Evolutionary conservation across 768 basidiomycete species (phyloP), one percentile per base, ranked within the genome.

Genomic region (Dendrothele bispora): DNA sequence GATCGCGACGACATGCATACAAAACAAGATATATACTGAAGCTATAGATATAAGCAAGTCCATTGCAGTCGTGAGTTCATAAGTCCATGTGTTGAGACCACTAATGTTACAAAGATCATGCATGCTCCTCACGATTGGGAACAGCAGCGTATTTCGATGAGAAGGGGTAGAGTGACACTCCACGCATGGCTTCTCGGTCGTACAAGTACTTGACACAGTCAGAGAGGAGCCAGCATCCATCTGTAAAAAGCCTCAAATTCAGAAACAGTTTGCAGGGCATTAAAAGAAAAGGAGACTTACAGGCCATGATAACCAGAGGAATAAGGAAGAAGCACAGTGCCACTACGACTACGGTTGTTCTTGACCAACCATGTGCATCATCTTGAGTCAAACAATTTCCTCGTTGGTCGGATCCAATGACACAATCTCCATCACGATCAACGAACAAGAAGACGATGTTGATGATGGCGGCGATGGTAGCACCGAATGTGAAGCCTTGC

Each of bases 171-270:
- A 18, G 25, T 11, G 43, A 34, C 43, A 44, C 36, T 8, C 30
- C 30, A 25, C 36, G 36, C n/a, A n/a, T n/a, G 14, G 36, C 43
- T 18, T 44, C 30, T 10, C 36, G 32, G 43, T 44, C 43, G 5
- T 10, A 8, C 18, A 46, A 26, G 18, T 46, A 46, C 30, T 37
- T 46, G n/a, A 46, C 45, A 27, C 45, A 46, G 22, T 38, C 45
- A 2, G 45, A 46, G 18, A 46, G 32, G 24, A 46, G 25, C 45
- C 45, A 46, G 36, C 45, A 46, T 18, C 21, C 45, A 46, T 46
- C 45, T 46, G 18, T 3, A 17, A 21, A 20, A 45, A 45, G 27
- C n/a, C n/a, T n/a, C n/a, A n/a, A n/a, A n/a, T n/a, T n/a, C n/a
- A 29, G 22, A 10, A 12, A 14, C 24, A 12, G n/a, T n/a, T 7